A percentile compares a stretch with the other conserved stretches of the same genome.
Evolutionary conservation across 1,284 basidiomycete genomes (phyloP).

Genomic region (Jaminaea rosea): DNA sequence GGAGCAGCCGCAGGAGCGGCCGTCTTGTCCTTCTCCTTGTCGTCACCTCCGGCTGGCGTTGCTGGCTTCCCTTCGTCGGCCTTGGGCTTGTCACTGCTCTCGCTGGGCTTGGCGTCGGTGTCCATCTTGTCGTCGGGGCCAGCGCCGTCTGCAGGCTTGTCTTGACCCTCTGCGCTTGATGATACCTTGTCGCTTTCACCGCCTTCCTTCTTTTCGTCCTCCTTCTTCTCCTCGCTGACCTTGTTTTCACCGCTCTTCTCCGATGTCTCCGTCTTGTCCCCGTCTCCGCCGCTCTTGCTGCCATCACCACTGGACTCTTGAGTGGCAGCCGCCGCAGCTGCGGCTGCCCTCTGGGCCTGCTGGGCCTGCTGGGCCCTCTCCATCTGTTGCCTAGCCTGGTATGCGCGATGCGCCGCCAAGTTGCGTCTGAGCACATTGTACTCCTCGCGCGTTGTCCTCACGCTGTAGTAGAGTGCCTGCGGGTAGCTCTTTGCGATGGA

Average conservation of each 20-base stretch:
- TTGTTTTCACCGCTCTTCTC: no score
- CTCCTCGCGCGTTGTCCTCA: slow-evolving; percentile 89
- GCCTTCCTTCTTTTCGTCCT: not conserved
- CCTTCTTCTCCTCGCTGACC: slow-evolving; percentile 1
- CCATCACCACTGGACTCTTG: not conserved
- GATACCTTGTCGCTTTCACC: not conserved
- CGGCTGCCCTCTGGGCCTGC: slow-evolving; percentile 1
- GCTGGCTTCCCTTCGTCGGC: slow-evolving; percentile 10
- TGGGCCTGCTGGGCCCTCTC: slow-evolving; percentile 15
- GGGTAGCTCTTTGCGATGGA: slow-evolving; percentile 88
- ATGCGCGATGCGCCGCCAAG: slow-evolving; percentile 37
- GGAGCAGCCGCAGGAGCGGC: not conserved
- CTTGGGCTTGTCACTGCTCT: slow-evolving; percentile 6
- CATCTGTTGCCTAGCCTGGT: slow-evolving; percentile 49
- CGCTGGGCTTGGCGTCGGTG: not conserved
- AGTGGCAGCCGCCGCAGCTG: not conserved
- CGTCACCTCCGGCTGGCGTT: not conserved
- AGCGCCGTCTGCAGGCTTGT: not conserved
- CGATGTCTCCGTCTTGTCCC: not conserved
- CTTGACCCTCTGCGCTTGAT: no score
- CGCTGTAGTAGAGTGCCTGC: slow-evolving; percentile 90
- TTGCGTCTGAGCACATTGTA: slow-evolving; percentile 10
- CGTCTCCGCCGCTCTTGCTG: not conserved
- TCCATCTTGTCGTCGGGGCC: slow-evolving; percentile 1
- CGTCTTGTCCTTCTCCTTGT: not conserved